Base-by-base conservation (phyloP, 306 rosid species). In the Begonia masoniana region DNA sequence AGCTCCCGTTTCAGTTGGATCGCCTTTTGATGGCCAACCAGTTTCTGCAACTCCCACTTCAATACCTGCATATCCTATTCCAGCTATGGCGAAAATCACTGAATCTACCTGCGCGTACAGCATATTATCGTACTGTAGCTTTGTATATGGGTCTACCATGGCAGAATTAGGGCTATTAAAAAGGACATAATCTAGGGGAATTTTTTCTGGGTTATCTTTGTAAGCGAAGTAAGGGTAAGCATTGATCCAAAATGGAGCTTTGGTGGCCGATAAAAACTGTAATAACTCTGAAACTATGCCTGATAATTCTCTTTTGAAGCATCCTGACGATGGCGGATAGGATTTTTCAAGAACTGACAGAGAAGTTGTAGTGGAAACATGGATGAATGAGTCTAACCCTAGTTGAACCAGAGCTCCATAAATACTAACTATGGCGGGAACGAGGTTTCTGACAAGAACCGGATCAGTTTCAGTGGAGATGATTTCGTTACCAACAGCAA, bases 1-100 rank as follows among this genome's bases (percentile, higher is more conserved):
- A n/a, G 96, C 99, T 12, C 99, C 99, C 2, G 15, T 64, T 49
- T 92, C 99, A 10, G 69, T 43, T 1, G 64, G 0, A 41, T 92
- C 99, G 1, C 99, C 99, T 60, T 61, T 81, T 2, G 99, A 86
- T 0, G 99, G 99, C 99, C 99, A 92, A 10, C 99, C 99, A 0
- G 99, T 92, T 50, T 92, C 99, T 0, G 99, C 83, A 5, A 92
- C 78, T 66, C 80, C 42, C 17, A 86, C 96, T 60, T 92, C 99
- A 1, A 92, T 81, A 10, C 76, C 83, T 10, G 62, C 68, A 39
- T 62, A 86, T 0, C 99, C 99, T 76, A 92, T 62, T 23, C 61
- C 76, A 1, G 88, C 93, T 60, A 92, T 87, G 12, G 99, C 96
- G 61, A 83, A 86, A 10, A 66, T 12, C 16, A 76, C 83, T 5